Conservation (phyloP, 768 basidiomycete species). For the Rhodotorula sphaerocarpa region DNA sequence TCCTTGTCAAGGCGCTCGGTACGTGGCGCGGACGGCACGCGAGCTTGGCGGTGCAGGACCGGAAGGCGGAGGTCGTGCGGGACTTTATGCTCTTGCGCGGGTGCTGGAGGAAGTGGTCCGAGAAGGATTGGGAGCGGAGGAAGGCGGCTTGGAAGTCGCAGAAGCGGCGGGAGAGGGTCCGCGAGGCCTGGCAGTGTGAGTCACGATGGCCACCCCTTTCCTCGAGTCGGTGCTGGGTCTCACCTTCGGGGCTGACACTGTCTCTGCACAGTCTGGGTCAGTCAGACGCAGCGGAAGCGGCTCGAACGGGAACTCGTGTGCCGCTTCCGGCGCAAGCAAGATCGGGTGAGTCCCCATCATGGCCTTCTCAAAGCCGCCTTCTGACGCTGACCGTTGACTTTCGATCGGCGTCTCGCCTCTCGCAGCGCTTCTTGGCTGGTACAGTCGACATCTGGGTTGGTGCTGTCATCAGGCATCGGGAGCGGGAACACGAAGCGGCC, state of each 20-base stretch:
- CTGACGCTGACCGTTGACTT: not conserved
- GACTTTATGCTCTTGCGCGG: conserved; percentile 11
- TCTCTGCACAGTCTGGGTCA: conserved; percentile 27
- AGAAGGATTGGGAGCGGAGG: not conserved
- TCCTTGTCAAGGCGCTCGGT: not conserved
- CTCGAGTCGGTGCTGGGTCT: too few relatives aligned
- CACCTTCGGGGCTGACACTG: too few relatives aligned
- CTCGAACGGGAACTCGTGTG: not conserved
- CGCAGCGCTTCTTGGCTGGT: not conserved
- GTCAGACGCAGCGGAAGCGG: not conserved
- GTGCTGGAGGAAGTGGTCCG: conserved; percentile 11
- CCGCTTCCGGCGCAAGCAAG: not conserved
- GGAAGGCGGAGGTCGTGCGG: conserved; percentile 14
- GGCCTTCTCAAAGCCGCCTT: not conserved
- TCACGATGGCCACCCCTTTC: too few relatives aligned
- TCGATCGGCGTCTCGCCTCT: not conserved
- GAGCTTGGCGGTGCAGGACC: not conserved
- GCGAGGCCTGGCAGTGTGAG: conserved; percentile 19
- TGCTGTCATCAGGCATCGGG: conserved; percentile 13
- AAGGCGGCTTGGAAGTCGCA: conserved; percentile 8
- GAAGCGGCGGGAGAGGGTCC: not conserved
- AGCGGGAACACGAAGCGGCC: conserved; percentile 7
- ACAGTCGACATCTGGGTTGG: conserved; percentile 2
- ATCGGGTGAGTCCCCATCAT: not conserved
- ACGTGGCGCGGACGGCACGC: not conserved